Evolutionary conservation across 192 early-diverging fungal genomes (phyloP), one percentile per base, ranked within the genome.

Genomic region (Entrophospora sp.): DNA sequence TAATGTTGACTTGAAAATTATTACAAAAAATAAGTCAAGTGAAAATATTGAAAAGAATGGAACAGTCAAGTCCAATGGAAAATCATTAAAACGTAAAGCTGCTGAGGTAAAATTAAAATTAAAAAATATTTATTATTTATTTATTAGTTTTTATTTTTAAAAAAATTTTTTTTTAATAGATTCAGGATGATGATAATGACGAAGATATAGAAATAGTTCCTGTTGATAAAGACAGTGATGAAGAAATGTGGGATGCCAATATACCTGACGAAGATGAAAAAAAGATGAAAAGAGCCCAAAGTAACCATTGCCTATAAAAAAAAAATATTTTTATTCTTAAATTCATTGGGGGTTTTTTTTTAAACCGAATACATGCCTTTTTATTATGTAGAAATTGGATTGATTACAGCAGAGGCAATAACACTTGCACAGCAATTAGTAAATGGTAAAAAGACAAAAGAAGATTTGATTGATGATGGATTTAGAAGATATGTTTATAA

Each of bases 321-420:
- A 68, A 65, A 59, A 63, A 70, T 63, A 71, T 72, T 27, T 34
- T 31, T 24, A 53, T 53, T 31, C 16, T 25, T 56, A 37, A 40
- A 9, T 40, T 40, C 38, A 9, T 14, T 9, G 38, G 38, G 14
- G 14, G 38, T 14, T 9, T 40, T 40, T 40, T 40, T 9, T 40
- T 40, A 40, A 14, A 40, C 14, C 38, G 31, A 20, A 28, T 30
- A 40, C 18, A 30, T 34, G 12, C 20, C 40, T 32, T 71, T 28
- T 8, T 32, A 36, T 64, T 16, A 18, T 7, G 42, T 49, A 77
- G 73, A 75, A 58, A 69, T 80, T 57, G 87, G 85, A 42, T 79
- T 98, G 57, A 89, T 85, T n/a, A 94, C 92, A 3, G 89, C 95
- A 24, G 91, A 91, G 70, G 90, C 91, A 5, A 91, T 96, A 78